Evolutionary conservation across 78 protist species (phyloP), one percentile per base, ranked within the genome.

Genomic region (Dictyostelium intermedium): DNA sequence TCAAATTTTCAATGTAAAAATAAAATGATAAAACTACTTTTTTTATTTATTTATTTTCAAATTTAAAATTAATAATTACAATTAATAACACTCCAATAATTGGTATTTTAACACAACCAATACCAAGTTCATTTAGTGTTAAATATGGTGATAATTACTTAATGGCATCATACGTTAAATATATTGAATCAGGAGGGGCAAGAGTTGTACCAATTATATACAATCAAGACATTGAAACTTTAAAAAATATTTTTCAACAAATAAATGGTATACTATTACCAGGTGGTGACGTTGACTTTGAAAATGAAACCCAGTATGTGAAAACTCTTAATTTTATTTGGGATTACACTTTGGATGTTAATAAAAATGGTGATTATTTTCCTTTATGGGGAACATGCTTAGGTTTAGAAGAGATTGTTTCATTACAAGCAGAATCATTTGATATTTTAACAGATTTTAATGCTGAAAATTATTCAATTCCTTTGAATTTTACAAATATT

Each of bases 341-440:
- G 80, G 16, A 66, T 8, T 7, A 3, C 18, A 94, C 91, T 0
- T 1, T 81, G 8, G 69, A 16, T 18, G 82, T 95, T 1, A 84
- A 95, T 84, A 25, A 32, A 2, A 23, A 23, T 32, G 96, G 97
- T 16, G 96, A 74, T 23, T 16, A 25, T 45, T 96, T 96, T 47
- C 98, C 98, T 14, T 25, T 98, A 5, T 85, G 97, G 95, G 98
- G 99, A 6, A 98, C 98, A 1, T 98, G 99, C 86, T 83, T 92
- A 91, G 98, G 99, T 14, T 97, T 98, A 80, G 97, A 98, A 82
- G 83, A 97, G 91, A 14, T 98, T 5, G 23, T 11, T 13, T 45
- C 80, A 45, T 0, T 98, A 61, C 84, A 61, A 14, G 91, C 86
- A 2, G 27, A 76, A 37, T 1, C 83, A 25, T 35, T 47, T 85